Evolutionary conservation across 345 rosid genomes (phyloP).

Genomic region (Draba incana): DNA sequence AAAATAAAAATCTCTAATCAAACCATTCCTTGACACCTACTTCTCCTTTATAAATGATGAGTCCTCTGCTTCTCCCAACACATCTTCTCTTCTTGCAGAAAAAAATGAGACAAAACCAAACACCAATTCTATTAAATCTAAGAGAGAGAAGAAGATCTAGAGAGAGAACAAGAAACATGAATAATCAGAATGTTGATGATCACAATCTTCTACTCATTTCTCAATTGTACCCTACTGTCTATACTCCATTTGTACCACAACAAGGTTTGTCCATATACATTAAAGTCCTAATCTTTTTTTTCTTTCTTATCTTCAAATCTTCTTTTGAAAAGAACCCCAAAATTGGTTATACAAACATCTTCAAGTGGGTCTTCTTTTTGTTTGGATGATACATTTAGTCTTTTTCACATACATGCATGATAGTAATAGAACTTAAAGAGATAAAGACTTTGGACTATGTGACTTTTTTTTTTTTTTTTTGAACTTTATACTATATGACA

Average conservation of each 20-base stretch:
- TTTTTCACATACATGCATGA: constrained; percentile 14
- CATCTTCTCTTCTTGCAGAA: constrained; percentile 34
- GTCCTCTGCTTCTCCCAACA: constrained; percentile 30
- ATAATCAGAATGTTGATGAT: constrained; percentile 29
- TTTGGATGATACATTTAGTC: constrained; percentile 3
- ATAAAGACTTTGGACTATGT: neutral
- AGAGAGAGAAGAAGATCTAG: constrained; percentile 25
- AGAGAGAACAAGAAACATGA: constrained; percentile 33
- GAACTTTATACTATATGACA: neutral
- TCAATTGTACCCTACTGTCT: constrained; percentile 38
- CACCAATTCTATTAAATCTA: constrained; percentile 4
- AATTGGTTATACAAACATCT: constrained; percentile 11
- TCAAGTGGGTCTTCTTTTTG: constrained; percentile 35
- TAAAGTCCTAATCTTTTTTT: constrained; percentile 6
- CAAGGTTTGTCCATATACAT: constrained; percentile 32
- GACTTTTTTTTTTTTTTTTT: too few relatives aligned
- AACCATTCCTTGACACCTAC: constrained; percentile 44
- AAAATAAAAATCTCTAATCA: neutral
- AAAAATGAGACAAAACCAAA: constrained; percentile 34
- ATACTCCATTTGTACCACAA: constrained; percentile 33
- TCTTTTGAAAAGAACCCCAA: neutral
- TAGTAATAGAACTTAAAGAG: neutral
- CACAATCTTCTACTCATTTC: constrained; percentile 41
- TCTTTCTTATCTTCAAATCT: neutral
- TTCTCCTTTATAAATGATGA: constrained; percentile 36